Evolutionary conservation across 768 basidiomycete species (phyloP).

Genomic region (Hygrocybe coccinea): DNA sequence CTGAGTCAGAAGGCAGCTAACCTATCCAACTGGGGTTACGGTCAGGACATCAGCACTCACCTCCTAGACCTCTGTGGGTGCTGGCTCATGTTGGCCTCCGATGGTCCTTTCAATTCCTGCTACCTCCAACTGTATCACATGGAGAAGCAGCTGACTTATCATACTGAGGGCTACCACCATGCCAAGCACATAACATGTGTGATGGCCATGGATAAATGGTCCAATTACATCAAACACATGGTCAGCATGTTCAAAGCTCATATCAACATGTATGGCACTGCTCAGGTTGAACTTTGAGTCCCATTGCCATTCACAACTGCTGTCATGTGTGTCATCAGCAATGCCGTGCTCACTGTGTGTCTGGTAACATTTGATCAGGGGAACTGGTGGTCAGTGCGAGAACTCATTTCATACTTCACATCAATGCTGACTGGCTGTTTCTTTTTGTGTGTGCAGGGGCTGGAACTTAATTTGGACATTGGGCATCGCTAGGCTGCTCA

Average conservation of each 20-base stretch:
- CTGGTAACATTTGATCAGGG: neutral
- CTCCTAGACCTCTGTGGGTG: neutral
- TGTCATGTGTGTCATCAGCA: neutral
- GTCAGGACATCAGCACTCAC: neutral
- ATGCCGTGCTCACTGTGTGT: neutral
- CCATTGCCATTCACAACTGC: neutral
- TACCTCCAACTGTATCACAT: neutral
- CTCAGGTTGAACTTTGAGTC: neutral
- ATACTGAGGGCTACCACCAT: neutral
- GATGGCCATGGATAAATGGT: neutral
- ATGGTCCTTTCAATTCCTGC: neutral
- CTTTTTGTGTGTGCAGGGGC: neutral
- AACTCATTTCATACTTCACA: too few species aligned
- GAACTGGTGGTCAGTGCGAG: neutral
- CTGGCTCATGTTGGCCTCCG: neutral
- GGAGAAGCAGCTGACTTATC: neutral
- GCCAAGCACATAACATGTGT: neutral
- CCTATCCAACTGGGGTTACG: neutral
- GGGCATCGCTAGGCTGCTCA: neutral
- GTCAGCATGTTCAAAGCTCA: neutral
- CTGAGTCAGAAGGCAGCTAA: neutral
- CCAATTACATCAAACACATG: neutral
- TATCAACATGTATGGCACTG: neutral
- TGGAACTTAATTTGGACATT: neutral
- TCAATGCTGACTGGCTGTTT: neutral